Percentiles rank a stretch among this genome's conserved stretches.
These are phyloP conservation scores for Parsonsia alboflavescens DNA, from an alignment of 257 asterid genomes.

Conservation along the genomic window DNA sequence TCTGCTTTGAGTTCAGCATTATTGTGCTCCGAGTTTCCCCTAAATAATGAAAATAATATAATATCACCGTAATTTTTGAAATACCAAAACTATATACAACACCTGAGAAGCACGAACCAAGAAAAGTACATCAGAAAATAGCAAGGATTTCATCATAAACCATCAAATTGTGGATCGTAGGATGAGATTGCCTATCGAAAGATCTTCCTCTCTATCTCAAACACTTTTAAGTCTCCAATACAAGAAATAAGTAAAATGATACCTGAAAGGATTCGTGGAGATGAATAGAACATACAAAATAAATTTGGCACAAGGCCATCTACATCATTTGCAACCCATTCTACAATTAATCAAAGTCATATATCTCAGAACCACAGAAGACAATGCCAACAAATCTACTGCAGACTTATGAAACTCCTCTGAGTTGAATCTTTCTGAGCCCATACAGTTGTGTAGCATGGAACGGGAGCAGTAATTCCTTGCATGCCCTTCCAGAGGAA, in stretches of 20 bases:
- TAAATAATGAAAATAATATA: not conserved
- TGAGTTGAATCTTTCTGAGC: not conserved
- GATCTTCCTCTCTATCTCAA: not conserved
- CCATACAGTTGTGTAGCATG: not conserved
- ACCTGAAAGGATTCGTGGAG: not conserved
- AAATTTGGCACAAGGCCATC: not conserved
- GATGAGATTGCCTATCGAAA: not conserved
- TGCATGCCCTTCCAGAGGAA: not conserved
- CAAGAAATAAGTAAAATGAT: not conserved
- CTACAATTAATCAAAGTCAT: not conserved
- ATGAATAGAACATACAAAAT: not conserved
- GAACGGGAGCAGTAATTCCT: not conserved
- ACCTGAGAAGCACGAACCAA: not conserved
- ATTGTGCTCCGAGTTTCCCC: not conserved
- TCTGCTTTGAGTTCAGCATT: not conserved
- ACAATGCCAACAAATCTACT: not conserved
- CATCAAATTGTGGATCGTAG: not conserved
- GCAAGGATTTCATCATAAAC: not conserved
- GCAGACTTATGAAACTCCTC: not conserved
- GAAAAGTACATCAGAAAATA: not conserved
- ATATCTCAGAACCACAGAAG: not conserved
- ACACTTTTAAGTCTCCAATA: not conserved
- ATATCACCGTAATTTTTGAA: not conserved
- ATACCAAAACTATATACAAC: not conserved
- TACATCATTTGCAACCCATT: not conserved